Base-by-base conservation (phyloP, 2,329 filamentous ascomycete genomes). In the Hypoxylon sp. region DNA sequence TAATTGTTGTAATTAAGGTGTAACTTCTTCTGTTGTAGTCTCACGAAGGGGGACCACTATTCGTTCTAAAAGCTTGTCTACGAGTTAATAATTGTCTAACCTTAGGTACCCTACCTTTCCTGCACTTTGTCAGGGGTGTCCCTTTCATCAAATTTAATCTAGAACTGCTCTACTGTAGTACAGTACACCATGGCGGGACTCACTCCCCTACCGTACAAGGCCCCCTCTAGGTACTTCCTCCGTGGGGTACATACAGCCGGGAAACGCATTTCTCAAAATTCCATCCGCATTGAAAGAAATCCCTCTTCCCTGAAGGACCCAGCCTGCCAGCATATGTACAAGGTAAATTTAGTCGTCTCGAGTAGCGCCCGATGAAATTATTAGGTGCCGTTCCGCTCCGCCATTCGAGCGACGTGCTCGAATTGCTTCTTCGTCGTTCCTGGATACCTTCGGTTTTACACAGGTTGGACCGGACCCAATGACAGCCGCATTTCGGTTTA, bases 371-470 rank as follows among this genome's bases (percentile, higher is more conserved):
- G 63, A 64, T 2, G 25, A 9, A 38, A 57, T 62, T 10, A 43
- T 66, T 70, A 57, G 67, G 45, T 63, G 57, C 69, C 67, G 69
- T 63, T 68, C 73, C 73, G 73, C 72, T 67, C 74, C 74, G 73
- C 74, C 10, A 3, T 62, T 64, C 62, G 62, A 68, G 63, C 63
- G 61, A 63, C 17, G n/a, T 63, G 28, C 62, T 74, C 46, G 56
- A 57, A 58, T 46, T 38, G n/a, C 46, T 63, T 68, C 56, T 32
- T 45, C 25, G 65, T 63, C 52, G 69, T 72, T 65, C 71, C 65
- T 72, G 64, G 60, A 70, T 67, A 49, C 57, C 59, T 65, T 63
- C 59, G 62, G 58, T 63, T 59, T 62, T 67, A 43, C 41, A 50
- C 48, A 65, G 60, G 53, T 59, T 69, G 49, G 63, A 11, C 59